A percentile compares a stretch with the other conserved stretches of the same genome.
Conservation (phyloP, 1,139 yeast species). For the Candida mesenterica region DNA sequence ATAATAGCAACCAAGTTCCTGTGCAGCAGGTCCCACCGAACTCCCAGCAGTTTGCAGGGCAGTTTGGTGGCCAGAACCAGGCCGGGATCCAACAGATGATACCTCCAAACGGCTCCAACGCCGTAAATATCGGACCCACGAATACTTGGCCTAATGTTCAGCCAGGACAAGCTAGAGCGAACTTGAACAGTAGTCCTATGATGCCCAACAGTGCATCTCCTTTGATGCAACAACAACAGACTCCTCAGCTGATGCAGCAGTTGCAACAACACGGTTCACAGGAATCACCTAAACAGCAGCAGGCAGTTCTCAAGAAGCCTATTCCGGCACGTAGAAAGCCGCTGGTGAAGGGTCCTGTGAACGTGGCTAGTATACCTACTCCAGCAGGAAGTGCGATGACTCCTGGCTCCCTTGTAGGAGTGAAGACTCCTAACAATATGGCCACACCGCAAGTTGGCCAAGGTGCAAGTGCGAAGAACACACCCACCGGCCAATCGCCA, state of each 20-base stretch:
- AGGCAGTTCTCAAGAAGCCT: conserved; percentile 7
- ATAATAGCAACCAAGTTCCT: background rate
- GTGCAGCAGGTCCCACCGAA: background rate
- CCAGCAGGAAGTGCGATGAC: conserved; percentile 42
- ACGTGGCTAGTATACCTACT: conserved; percentile 27
- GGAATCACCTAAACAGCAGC: conserved; percentile 6
- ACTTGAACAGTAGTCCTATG: conserved; percentile 23
- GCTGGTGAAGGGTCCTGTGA: conserved; percentile 20
- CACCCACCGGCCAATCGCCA: conserved; percentile 44
- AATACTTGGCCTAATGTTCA: conserved; percentile 24
- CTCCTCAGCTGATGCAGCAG: conserved; percentile 13
- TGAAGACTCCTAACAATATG: conserved; percentile 47
- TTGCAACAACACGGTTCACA: conserved; percentile 11
- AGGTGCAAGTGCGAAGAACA: conserved; percentile 39
- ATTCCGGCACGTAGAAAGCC: conserved; percentile 27
- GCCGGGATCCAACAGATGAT: background rate
- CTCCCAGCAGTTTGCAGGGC: background rate
- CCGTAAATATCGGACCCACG: conserved; percentile 18
- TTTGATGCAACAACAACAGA: conserved; percentile 17
- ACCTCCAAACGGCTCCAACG: background rate
- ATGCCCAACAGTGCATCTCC: conserved; percentile 25
- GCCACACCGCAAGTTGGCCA: conserved; percentile 43
- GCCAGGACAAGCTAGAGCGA: conserved; percentile 11
- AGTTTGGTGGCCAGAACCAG: background rate
- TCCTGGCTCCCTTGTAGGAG: conserved; percentile 41